Percentiles rank a stretch among this genome's conserved stretches.
These are phyloP conservation scores for Rubia peregrina DNA, from an alignment of 305 asterid species.

Conservation along the genomic window DNA sequence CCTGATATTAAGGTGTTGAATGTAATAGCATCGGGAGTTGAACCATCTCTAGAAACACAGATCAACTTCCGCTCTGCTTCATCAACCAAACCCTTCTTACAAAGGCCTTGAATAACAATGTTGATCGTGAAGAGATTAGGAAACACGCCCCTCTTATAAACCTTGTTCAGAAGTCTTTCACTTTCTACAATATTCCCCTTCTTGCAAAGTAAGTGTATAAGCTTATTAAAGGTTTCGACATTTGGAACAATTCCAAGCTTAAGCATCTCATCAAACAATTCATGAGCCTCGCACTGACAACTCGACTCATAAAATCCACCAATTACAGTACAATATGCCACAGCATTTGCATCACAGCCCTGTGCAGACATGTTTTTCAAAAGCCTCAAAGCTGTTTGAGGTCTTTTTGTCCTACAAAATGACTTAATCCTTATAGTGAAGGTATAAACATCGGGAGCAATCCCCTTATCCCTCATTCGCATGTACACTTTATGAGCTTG, in stretches of 20 bases:
- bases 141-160: slow-evolving; percentile 59
- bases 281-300: slow-evolving; percentile 42
- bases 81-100: slow-evolving; percentile 50
- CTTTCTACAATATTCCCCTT: slow-evolving; percentile 62
- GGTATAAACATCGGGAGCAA: slow-evolving; percentile 75
- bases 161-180: slow-evolving; percentile 68
- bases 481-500: slow-evolving; percentile 89
- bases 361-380: slow-evolving; percentile 73
- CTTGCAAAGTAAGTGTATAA: slow-evolving; percentile 63
- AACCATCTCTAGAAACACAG: slow-evolving; percentile 34
- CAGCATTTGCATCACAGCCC: slow-evolving; percentile 67
- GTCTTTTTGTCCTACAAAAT: slow-evolving; percentile 72
- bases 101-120: slow-evolving; percentile 77
- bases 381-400: slow-evolving; percentile 78
- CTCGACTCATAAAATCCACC: slow-evolving; percentile 72
- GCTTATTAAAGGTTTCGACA: slow-evolving; percentile 71
- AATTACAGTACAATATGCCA: slow-evolving; percentile 70
- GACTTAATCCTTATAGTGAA: slow-evolving; percentile 83
- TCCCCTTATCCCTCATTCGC: slow-evolving; percentile 68
- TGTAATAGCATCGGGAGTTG: slow-evolving; percentile 69
- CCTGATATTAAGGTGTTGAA: slow-evolving; percentile 75
- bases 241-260: slow-evolving; percentile 49
- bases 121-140: slow-evolving; percentile 78
- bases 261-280: slow-evolving; percentile 72
- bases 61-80: slow-evolving; percentile 67